Conservation (phyloP, 371 early-diverging fungal genomes). For the Mucor sp. region DNA sequence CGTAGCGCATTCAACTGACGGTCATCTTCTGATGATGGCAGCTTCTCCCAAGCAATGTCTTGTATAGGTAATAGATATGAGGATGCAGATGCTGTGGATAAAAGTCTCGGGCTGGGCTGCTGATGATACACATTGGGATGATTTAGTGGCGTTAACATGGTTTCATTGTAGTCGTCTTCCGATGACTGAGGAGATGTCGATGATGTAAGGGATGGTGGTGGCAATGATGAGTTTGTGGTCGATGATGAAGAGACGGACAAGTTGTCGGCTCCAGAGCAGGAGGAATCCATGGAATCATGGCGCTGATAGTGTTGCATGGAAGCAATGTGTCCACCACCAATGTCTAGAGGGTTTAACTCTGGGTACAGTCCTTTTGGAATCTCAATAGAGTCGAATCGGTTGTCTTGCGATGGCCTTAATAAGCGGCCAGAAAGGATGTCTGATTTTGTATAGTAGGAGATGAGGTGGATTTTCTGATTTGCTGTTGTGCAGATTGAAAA, state of each 20-base stretch:
- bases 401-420: conserved; percentile 49
- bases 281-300: conserved; percentile 17
- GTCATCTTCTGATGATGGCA: conserved; percentile 48
- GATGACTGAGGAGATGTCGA: conserved; percentile 32
- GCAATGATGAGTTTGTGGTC: conserved; percentile 20
- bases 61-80: conserved; percentile 14
- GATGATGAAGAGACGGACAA: neutral
- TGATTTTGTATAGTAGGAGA: conserved; percentile 81
- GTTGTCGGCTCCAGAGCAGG: conserved; percentile 17
- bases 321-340: conserved; percentile 31
- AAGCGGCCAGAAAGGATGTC: conserved; percentile 64
- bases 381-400: conserved; percentile 37
- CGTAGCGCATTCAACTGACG: conserved; percentile 47
- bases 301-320: conserved; percentile 15
- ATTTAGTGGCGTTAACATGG: conserved; percentile 19
- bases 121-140: neutral
- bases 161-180: conserved; percentile 33
- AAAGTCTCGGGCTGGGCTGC: neutral
- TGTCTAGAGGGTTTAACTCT: conserved; percentile 49
- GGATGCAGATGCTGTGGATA: neutral
- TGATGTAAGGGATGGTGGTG: conserved; percentile 32
- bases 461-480: conserved; percentile 81
- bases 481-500: conserved; percentile 79
- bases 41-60: conserved; percentile 39
- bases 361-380: conserved; percentile 64